A percentile compares a stretch with the other conserved stretches of the same genome.
Evolutionary conservation across 2,329 filamentous ascomycete genomes (phyloP).

Genomic region (Pyrenophora teres): DNA sequence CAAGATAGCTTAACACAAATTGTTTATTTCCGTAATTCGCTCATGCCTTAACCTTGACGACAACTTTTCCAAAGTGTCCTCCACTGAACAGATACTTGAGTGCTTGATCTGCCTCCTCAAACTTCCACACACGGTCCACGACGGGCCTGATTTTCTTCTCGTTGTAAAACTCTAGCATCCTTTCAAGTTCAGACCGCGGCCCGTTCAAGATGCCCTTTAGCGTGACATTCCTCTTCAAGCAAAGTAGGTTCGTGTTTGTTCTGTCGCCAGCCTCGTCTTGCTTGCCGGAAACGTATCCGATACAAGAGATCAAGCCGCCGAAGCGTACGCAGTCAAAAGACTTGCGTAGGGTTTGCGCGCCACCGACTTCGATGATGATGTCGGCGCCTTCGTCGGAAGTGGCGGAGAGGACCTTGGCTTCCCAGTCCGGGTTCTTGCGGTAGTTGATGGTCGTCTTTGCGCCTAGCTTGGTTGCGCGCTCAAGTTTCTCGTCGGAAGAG

Average conservation of each 20-base stretch:
- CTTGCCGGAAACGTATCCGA: conserved; percentile 57
- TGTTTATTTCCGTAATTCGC: not conserved
- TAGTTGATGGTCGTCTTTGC: conserved; percentile 67
- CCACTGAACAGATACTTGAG: conserved; percentile 38
- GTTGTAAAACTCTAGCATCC: conserved; percentile 51
- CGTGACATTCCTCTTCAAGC: conserved; percentile 57
- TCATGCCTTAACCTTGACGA: conserved; percentile 38
- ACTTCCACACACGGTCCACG: conserved; percentile 48
- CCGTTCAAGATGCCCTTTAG: conserved; percentile 67
- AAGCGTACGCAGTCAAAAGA: conserved; percentile 51
- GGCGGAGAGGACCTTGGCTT: conserved; percentile 58
- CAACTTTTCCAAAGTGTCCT: conserved; percentile 50
- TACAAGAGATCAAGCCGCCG: conserved; percentile 49
- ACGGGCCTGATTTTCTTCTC: conserved; percentile 50
- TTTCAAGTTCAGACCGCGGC: conserved; percentile 58
- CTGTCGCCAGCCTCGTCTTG: conserved; percentile 60
- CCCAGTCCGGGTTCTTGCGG: conserved; percentile 62
- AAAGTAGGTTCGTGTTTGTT: conserved; percentile 64
- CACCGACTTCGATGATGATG: conserved; percentile 59
- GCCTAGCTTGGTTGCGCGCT: conserved; percentile 60
- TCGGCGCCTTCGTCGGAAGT: conserved; percentile 52
- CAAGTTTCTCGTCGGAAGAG: conserved; percentile 60
- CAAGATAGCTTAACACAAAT: not conserved
- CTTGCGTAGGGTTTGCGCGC: conserved; percentile 55
- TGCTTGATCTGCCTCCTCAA: conserved; percentile 40